These are phyloP conservation scores for Penicillium tannophilum DNA, from an alignment of 495 filamentous ascomycete genomes.

Conservation along the genomic window DNA sequence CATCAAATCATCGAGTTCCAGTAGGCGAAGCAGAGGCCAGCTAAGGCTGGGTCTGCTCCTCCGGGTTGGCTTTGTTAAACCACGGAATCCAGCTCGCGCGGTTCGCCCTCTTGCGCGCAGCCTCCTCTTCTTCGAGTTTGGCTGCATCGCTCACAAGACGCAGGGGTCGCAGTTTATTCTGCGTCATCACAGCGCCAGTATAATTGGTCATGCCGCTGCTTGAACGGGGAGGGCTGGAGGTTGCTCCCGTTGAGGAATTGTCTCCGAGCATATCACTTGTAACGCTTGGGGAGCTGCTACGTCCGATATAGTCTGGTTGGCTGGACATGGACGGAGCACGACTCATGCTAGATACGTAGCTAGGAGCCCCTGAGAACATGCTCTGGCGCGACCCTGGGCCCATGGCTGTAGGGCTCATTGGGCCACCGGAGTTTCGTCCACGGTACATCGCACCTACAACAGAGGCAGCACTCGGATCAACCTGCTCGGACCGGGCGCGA, in stretches of 20 bases:
- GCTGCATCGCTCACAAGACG: slow-evolving; percentile 67
- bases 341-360: slow-evolving; percentile 47
- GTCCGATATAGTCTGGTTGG: slow-evolving; percentile 41
- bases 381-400: slow-evolving; percentile 48
- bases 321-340: slow-evolving; percentile 51
- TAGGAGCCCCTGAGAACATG: slow-evolving; percentile 45
- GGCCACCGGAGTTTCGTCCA: slow-evolving; percentile 60
- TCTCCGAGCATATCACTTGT: slow-evolving; percentile 61
- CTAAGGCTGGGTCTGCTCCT: slow-evolving; percentile 19
- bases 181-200: slow-evolving; percentile 62
- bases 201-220: slow-evolving; percentile 57
- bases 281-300: slow-evolving; percentile 61
- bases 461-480: slow-evolving; percentile 59
- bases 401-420: slow-evolving; percentile 53
- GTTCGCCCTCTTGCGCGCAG: slow-evolving; percentile 60
- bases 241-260: slow-evolving; percentile 48
- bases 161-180: slow-evolving; percentile 81
- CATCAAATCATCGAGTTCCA: slow-evolving; percentile 31
- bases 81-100: slow-evolving; percentile 64
- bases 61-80: slow-evolving; percentile 47
- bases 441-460: slow-evolving; percentile 87
- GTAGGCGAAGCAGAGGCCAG: slow-evolving; percentile 6
- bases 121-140: slow-evolving; percentile 46
- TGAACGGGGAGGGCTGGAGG: slow-evolving; percentile 58
- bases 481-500: slow-evolving; percentile 72